Base-by-base conservation (phyloP, 106 monocot species). In the Amphibolis antarctica region DNA sequence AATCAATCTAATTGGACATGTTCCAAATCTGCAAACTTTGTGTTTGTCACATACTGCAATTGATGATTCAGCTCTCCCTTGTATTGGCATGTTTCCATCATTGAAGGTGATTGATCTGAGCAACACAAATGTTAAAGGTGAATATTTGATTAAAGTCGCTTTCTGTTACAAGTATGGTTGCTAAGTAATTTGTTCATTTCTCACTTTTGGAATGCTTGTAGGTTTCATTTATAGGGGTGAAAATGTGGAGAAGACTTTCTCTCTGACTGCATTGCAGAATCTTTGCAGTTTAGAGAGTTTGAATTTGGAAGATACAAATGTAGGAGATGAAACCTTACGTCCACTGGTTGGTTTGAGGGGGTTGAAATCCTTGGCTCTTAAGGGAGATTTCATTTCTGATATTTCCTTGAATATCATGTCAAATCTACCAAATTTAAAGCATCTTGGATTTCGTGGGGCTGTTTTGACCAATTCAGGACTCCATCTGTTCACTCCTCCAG, bases 101-200 rank as follows among this genome's bases (percentile, higher is more conserved):
- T 71, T 96, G 52, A 69, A 51, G 69, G 46, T 43, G n/a, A 10
- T 90, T 18, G 78, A 96, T 64, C 72, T 96, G 55, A 90, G 96
- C 69, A 62, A 62, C 46, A 90, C 96, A 52, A 66, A 46, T 27
- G 78, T 90, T 62, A 80, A 68, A 87, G 96, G 96, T 96, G 64
- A 3, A 9, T 12, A 15, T 50, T 48, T 4, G 0, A 19, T 12
- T 30, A 11, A 29, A 48, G 47, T 66, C 25, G 26, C 15, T 23
- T 64, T 24, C 61, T 20, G 19, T 63, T 63, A 22, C 7, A 26
- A 10, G 42, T 12, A 12, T 30, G 44, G 52, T n/a, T 18, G 17
- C 18, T 52, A 45, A 7, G 17, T 26, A 66, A 17, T 53, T 27
- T 0, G 42, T 25, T 20, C n/a, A 21, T 66, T 28, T 14, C 14